Conservation (phyloP, 352 stramenopile species). For the Globisporangium abappressorium region DNA sequence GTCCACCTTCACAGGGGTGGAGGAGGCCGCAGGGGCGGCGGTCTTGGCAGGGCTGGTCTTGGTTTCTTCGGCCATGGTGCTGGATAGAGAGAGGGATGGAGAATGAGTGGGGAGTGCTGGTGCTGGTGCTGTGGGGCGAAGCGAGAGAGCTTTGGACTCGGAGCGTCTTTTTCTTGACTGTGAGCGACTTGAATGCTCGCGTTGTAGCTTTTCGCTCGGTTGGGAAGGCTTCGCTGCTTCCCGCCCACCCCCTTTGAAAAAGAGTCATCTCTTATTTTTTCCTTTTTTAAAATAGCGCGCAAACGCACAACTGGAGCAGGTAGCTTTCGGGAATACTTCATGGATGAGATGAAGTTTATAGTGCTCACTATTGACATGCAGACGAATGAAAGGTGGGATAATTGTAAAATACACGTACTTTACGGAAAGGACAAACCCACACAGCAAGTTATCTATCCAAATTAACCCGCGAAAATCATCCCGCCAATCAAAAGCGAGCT, state of each 20-base stretch:
- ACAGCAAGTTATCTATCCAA: neutral
- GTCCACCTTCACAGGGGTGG: conserved; percentile 22
- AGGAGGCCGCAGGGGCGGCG: conserved; percentile 30
- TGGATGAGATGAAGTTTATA: neutral
- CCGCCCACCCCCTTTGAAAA: neutral
- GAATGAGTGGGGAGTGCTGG: neutral
- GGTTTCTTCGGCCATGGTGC: conserved; percentile 22
- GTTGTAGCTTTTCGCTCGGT: neutral
- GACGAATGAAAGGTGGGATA: neutral
- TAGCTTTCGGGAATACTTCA: neutral
- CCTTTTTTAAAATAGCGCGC: conserved; percentile 5
- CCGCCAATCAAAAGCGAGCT: neutral
- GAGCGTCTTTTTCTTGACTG: conserved; percentile 26
- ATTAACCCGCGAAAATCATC: conserved; percentile 10
- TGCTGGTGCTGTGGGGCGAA: neutral
- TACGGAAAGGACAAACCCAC: neutral
- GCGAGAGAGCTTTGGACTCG: conserved; percentile 15
- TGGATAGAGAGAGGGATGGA: neutral
- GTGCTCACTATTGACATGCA: neutral
- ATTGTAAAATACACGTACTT: neutral
- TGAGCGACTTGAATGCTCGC: neutral
- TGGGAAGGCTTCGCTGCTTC: neutral
- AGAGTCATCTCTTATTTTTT: conserved; percentile 10
- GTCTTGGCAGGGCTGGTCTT: conserved; percentile 32
- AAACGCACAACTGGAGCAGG: neutral